These are phyloP conservation scores for Pleurotus tuber-regium DNA, from an alignment of 768 basidiomycete genomes.

Conservation along the genomic window DNA sequence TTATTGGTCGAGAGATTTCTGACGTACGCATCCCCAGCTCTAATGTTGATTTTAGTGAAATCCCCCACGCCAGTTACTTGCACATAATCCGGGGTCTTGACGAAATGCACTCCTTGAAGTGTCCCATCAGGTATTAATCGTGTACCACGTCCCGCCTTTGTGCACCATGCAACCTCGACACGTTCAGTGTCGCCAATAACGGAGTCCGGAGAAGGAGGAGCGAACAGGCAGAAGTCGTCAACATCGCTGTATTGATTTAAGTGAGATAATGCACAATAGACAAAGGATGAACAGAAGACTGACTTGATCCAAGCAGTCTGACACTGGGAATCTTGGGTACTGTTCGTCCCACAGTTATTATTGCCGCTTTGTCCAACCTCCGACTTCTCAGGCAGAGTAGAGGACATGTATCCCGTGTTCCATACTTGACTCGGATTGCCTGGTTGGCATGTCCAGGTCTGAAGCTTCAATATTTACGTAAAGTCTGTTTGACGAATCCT, in stretches of 20 bases:
- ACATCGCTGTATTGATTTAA: not conserved
- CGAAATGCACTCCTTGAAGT: slow-evolving; percentile 29
- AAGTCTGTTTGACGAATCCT: too few species aligned
- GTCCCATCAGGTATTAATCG: slow-evolving; percentile 43
- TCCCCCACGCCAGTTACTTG: slow-evolving; percentile 61
- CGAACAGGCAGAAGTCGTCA: not conserved
- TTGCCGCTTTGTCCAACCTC: slow-evolving; percentile 63
- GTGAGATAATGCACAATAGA: not conserved
- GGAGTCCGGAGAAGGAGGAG: not conserved
- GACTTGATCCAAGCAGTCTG: slow-evolving; percentile 70
- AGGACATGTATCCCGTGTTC: slow-evolving; percentile 46
- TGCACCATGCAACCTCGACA: slow-evolving; percentile 30
- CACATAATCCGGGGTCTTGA: slow-evolving; percentile 59
- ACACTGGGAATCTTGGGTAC: slow-evolving; percentile 59
- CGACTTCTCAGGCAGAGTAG: slow-evolving; percentile 41
- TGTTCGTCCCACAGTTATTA: slow-evolving; percentile 63
- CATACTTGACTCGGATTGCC: slow-evolving; percentile 23
- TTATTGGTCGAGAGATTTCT: slow-evolving; percentile 22
- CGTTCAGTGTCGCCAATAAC: slow-evolving; percentile 9
- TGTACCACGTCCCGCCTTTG: slow-evolving; percentile 40
- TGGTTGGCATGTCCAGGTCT: slow-evolving; percentile 4
- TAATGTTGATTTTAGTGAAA: slow-evolving; percentile 57
- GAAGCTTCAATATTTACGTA: too few species aligned
- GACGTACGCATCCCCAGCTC: slow-evolving; percentile 38
- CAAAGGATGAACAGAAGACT: slow-evolving; percentile 26